Evolutionary conservation across 352 stramenopile genomes (phyloP).

Genomic region (Phytophthora lateralis): DNA sequence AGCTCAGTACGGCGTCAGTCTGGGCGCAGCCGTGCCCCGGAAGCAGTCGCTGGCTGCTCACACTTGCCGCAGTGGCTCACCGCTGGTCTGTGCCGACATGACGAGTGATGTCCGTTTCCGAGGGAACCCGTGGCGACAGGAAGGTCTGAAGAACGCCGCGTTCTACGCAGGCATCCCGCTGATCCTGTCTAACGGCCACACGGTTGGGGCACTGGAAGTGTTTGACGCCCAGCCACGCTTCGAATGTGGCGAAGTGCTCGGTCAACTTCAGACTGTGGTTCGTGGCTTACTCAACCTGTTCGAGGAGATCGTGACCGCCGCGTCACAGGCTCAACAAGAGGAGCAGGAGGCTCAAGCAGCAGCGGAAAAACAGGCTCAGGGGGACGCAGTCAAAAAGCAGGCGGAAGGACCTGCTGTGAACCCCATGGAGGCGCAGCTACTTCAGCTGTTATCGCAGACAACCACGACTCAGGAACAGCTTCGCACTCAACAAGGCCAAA

Average conservation of each 20-base stretch:
- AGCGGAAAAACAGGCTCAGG: conserved; percentile 17
- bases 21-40: conserved; percentile 31
- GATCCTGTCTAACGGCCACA: conserved; percentile 68
- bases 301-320: conserved; percentile 63
- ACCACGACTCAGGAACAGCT: conserved; percentile 84
- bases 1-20: conserved; percentile 47
- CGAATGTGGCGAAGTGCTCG: conserved; percentile 65
- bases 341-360: conserved; percentile 21
- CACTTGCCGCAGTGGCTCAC: conserved; percentile 62
- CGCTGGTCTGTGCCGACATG: conserved; percentile 74
- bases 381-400: conserved; percentile 27
- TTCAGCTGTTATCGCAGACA: conserved; percentile 81
- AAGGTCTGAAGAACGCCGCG: conserved; percentile 41
- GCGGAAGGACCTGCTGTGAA: conserved; percentile 34
- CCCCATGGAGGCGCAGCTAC: conserved; percentile 77
- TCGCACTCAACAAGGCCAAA: conserved; percentile 78
- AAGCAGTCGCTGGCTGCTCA: conserved; percentile 66
- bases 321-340: conserved; percentile 31
- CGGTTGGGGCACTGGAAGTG: conserved; percentile 74
- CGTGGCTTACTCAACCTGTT: conserved; percentile 76
- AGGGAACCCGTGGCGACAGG: conserved; percentile 60
- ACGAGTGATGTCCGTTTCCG: conserved; percentile 68
- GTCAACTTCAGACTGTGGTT: conserved; percentile 77
- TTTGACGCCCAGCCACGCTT: conserved; percentile 59
- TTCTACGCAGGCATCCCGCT: conserved; percentile 89